These are phyloP conservation scores for Neurospora sp. DNA, from an alignment of 495 filamentous ascomycete species.

Conservation along the genomic window DNA sequence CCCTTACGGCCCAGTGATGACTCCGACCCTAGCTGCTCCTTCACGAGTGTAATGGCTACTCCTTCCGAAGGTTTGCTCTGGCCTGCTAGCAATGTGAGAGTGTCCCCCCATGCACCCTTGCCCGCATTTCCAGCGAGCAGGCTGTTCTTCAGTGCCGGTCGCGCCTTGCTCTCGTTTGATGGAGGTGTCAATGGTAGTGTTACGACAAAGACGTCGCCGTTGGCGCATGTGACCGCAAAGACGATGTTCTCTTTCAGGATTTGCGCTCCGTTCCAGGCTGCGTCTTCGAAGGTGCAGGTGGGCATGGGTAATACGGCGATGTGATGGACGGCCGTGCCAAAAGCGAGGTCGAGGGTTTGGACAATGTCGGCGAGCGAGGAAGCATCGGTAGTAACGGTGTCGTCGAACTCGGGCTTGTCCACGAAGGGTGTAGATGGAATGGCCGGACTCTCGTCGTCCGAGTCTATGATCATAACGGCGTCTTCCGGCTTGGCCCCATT, in stretches of 20 bases:
- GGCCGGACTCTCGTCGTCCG: conserved; percentile 55
- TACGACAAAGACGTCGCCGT: conserved; percentile 55
- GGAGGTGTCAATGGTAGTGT: conserved; percentile 66
- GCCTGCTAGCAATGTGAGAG: conserved; percentile 44
- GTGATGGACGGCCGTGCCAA: conserved; percentile 51
- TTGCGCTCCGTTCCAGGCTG: conserved; percentile 46
- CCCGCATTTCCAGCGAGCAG: conserved; percentile 36
- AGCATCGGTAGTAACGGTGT: conserved; percentile 30
- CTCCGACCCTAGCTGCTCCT: conserved; percentile 17
- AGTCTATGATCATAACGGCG: conserved; percentile 67
- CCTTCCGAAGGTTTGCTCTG: conserved; percentile 53
- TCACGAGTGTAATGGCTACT: conserved; percentile 55
- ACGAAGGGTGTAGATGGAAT: conserved; percentile 17
- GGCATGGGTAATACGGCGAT: conserved; percentile 49
- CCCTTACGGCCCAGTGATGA: conserved; percentile 17
- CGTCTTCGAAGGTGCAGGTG: conserved; percentile 30
- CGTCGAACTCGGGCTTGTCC: conserved; percentile 40
- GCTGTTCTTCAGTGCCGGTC: conserved; percentile 34
- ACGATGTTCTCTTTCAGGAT: conserved; percentile 56
- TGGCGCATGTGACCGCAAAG: conserved; percentile 60
- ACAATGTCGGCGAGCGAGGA: conserved; percentile 40
- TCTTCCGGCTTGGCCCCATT: conserved; percentile 39
- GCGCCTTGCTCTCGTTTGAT: conserved; percentile 45
- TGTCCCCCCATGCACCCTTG: conserved; percentile 51
- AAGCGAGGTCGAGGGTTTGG: conserved; percentile 56